Conservation (phyloP, 306 rosid species). For the Gleditsia sinensis region DNA sequence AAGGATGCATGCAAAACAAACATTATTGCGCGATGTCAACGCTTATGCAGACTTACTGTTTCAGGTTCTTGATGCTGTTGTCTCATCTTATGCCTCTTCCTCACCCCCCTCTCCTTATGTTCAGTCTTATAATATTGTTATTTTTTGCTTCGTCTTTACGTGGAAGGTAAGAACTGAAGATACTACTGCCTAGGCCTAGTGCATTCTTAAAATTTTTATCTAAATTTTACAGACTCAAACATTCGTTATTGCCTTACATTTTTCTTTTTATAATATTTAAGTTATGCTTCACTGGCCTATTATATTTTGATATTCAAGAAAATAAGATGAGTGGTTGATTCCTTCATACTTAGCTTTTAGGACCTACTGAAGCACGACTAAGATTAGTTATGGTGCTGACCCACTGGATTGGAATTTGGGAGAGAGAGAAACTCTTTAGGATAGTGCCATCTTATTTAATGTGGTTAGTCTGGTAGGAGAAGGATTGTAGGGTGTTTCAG, state of each 20-base stretch:
- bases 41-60: conserved; percentile 74
- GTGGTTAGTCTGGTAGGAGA: background rate
- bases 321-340: background rate
- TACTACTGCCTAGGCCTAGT: background rate
- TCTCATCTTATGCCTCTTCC: background rate
- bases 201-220: no score
- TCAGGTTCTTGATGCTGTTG: conserved; percentile 53
- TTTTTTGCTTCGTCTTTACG: conserved; percentile 20
- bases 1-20: conserved; percentile 50
- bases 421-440: conserved; percentile 3
- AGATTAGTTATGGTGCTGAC: background rate
- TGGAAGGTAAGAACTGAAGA: background rate
- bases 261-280: background rate
- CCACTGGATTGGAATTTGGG: background rate
- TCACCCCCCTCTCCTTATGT: background rate
- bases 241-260: background rate
- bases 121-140: background rate
- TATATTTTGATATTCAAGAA: background rate
- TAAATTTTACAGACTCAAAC: background rate
- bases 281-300: background rate
- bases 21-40: conserved; percentile 48
- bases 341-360: background rate
- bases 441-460: background rate
- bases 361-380: background rate
- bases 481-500: background rate